Percentiles rank a stretch among this genome's conserved stretches.
Conservation (phyloP, 2,329 filamentous ascomycete species). For the Aspergillus fijiensis region DNA sequence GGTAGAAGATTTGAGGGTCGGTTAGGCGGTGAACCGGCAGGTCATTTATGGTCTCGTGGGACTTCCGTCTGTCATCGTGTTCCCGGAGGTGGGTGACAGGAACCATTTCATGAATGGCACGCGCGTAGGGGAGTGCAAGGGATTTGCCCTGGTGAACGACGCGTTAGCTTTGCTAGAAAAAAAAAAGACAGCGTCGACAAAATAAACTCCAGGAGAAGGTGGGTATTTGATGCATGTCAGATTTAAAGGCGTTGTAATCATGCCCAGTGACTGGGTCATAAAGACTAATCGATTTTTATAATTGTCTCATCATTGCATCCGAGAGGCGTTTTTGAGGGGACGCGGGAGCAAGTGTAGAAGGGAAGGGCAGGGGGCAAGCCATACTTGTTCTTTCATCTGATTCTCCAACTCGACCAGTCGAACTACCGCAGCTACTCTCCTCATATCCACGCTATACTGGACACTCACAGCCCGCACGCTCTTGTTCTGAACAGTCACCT, state of each 20-base stretch:
- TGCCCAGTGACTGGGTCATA: constrained; percentile 69
- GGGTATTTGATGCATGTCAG: background rate
- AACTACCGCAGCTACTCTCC: constrained; percentile 80
- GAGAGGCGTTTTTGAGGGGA: constrained; percentile 4
- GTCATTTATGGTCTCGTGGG: constrained; percentile 65
- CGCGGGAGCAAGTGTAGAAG: constrained; percentile 7
- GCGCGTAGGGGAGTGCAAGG: constrained; percentile 73
- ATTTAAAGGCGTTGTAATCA: constrained; percentile 59
- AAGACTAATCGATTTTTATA: constrained; percentile 98
- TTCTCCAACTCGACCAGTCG: constrained; percentile 83
- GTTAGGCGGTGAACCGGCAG: constrained; percentile 59
- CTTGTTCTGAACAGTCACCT: constrained; percentile 64
- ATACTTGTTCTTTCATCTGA: constrained; percentile 72
- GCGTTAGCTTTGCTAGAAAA: background rate
- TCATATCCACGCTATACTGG: constrained; percentile 74
- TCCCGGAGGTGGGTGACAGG: constrained; percentile 60
- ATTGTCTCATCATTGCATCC: constrained; percentile 64
- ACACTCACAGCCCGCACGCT: constrained; percentile 75
- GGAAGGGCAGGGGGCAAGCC: constrained; percentile 34
- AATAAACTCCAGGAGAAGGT: background rate
- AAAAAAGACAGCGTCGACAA: background rate
- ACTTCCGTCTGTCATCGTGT: constrained; percentile 37
- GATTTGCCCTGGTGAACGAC: constrained; percentile 60
- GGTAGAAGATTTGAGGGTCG: constrained; percentile 60
- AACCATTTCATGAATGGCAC: constrained; percentile 76